Percentiles rank a stretch among this genome's conserved stretches.
These are phyloP conservation scores for Cylindrodendrum hubeiense DNA, from an alignment of 2,329 filamentous ascomycete genomes.

Conservation along the genomic window DNA sequence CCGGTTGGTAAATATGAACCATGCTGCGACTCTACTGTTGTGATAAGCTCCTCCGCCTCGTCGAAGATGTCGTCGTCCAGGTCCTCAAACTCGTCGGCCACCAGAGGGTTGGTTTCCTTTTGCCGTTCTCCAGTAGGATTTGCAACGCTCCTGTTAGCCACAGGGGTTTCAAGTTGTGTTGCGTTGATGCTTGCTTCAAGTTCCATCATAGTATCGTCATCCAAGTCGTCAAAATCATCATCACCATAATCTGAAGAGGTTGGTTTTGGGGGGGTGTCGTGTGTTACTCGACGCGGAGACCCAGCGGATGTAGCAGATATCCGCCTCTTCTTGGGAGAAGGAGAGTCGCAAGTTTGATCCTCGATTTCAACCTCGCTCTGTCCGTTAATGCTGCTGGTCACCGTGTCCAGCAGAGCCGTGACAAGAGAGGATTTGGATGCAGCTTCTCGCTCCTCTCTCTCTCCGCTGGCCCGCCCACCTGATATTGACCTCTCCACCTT, in stretches of 20 bases:
- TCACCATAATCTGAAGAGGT: slow-evolving; percentile 65
- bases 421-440: slow-evolving; percentile 69
- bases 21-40: slow-evolving; percentile 37
- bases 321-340: slow-evolving; percentile 58
- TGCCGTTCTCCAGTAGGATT: slow-evolving; percentile 1
- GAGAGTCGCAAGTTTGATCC: slow-evolving; percentile 52
- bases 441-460: slow-evolving; percentile 58
- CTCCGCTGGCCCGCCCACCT: slow-evolving; percentile 47
- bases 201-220: slow-evolving; percentile 70
- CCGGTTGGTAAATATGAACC: slow-evolving; percentile 23
- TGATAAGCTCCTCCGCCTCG: slow-evolving; percentile 53
- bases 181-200: slow-evolving; percentile 60
- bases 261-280: slow-evolving; percentile 22
- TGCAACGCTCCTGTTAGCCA: slow-evolving; percentile 5
- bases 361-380: slow-evolving; percentile 50
- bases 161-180: slow-evolving; percentile 39
- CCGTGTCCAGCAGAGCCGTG: slow-evolving; percentile 75
- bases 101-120: not conserved
- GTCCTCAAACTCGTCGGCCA: slow-evolving; percentile 72
- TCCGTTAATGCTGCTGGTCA: slow-evolving; percentile 66
- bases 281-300: slow-evolving; percentile 39
- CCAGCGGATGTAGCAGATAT: slow-evolving; percentile 36
- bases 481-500: slow-evolving; percentile 65
- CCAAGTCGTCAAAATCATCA: slow-evolving; percentile 70
- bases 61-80: slow-evolving; percentile 72